Conservation (phyloP, 306 rosid species). For the Mimosa bimucronata region DNA sequence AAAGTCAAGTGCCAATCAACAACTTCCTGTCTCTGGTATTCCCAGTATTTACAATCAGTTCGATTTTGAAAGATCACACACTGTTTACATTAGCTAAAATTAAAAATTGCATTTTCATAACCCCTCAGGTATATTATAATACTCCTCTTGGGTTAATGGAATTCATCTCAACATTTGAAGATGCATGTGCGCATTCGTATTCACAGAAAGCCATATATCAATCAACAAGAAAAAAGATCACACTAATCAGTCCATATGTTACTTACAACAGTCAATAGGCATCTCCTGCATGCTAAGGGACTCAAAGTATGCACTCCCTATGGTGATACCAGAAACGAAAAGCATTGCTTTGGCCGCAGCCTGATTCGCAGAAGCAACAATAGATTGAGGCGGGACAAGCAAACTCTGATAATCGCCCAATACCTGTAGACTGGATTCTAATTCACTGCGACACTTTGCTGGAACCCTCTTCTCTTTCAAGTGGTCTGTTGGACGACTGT, state of each 20-base stretch:
- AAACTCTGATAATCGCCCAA: conserved; percentile 87
- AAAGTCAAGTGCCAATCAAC: background rate
- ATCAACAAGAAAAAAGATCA: no score
- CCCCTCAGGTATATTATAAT: conserved; percentile 6
- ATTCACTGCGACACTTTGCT: conserved; percentile 63
- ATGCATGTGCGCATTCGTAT: background rate
- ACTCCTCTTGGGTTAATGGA: background rate
- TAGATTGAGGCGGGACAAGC: conserved; percentile 80
- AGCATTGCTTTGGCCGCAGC: conserved; percentile 94
- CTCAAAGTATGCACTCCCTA: conserved; percentile 78
- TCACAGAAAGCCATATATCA: conserved; percentile 1
- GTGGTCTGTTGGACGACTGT: conserved; percentile 46
- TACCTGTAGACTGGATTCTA: conserved; percentile 77
- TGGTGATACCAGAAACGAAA: conserved; percentile 69
- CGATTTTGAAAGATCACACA: conserved; percentile 21
- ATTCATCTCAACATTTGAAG: conserved; percentile 17
- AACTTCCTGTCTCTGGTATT: conserved; percentile 7
- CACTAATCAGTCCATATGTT: background rate
- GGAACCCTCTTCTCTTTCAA: conserved; percentile 67
- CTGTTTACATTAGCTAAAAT: conserved; percentile 8
- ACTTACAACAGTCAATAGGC: conserved; percentile 83
- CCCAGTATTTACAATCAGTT: background rate
- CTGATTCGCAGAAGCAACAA: conserved; percentile 78
- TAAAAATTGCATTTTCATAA: conserved; percentile 24
- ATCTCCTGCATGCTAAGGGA: conserved; percentile 69